These are phyloP conservation scores for Claviceps purpurea DNA, from an alignment of 2,329 filamentous ascomycete genomes.

Conservation along the genomic window DNA sequence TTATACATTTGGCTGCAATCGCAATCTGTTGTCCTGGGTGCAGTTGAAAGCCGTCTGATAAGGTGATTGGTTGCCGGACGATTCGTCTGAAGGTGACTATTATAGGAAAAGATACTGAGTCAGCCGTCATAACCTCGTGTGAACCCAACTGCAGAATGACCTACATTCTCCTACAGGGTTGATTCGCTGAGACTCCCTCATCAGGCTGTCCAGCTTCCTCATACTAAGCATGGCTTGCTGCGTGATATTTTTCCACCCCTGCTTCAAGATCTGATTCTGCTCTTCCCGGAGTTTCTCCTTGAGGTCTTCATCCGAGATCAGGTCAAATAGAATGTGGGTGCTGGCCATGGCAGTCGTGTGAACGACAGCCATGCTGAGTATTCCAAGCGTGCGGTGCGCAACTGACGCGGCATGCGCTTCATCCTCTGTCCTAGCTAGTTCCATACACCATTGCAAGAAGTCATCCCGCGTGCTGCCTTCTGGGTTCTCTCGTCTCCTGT, in stretches of 20 bases:
- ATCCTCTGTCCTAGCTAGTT: slow-evolving; percentile 6
- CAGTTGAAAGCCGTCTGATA: slow-evolving; percentile 8
- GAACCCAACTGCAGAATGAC: background rate
- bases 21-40: slow-evolving; percentile 7
- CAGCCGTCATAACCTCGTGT: background rate
- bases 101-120: background rate
- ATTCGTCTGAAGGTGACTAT: slow-evolving; percentile 8
- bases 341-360: slow-evolving; percentile 10
- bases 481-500: background rate
- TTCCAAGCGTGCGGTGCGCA: slow-evolving; percentile 7
- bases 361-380: slow-evolving; percentile 10
- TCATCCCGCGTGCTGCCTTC: slow-evolving; percentile 7
- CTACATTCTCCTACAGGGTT: slow-evolving; percentile 10
- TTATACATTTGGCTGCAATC: slow-evolving; percentile 6
- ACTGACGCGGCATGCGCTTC: slow-evolving; percentile 6
- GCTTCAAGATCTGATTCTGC: slow-evolving; percentile 4
- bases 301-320: slow-evolving; percentile 3
- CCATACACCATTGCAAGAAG: slow-evolving; percentile 9
- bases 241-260: slow-evolving; percentile 4
- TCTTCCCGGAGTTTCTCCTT: slow-evolving; percentile 2
- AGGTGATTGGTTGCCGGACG: slow-evolving; percentile 5
- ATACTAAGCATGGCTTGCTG: slow-evolving; percentile 10
- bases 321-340: slow-evolving; percentile 9
- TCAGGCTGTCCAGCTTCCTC: slow-evolving; percentile 11
- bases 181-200: slow-evolving; percentile 10